A percentile compares a stretch with the other conserved stretches of the same genome.
phyloP scores from a whole-genome alignment of 805 yeast genomes.

The Zygoascus ofunaensis region DNA sequence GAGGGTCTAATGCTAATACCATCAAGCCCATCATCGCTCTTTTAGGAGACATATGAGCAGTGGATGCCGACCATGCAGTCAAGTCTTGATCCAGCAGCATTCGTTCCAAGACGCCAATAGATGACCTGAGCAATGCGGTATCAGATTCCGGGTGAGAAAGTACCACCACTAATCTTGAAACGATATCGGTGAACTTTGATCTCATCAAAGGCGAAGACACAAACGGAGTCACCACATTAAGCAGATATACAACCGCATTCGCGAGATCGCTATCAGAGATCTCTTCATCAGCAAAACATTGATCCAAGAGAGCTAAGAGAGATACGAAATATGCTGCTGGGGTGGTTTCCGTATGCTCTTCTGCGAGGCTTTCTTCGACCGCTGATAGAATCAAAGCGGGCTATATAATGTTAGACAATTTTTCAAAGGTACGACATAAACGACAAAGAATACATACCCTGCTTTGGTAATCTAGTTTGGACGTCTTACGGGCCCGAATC shows the following conservation, averaged over 20 bases:
- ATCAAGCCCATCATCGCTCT: slow-evolving; percentile 73
- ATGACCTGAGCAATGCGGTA: slow-evolving; percentile 73
- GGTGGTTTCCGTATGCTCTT: slow-evolving; percentile 47
- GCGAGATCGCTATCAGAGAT: slow-evolving; percentile 57
- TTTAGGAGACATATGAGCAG: slow-evolving; percentile 52
- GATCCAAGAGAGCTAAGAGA: slow-evolving; percentile 71
- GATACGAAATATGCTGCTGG: slow-evolving; percentile 83
- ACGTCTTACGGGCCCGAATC: slow-evolving; percentile 60
- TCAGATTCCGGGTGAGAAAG: slow-evolving; percentile 59
- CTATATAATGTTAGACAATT: slow-evolving; percentile 7
- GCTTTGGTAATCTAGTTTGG: slow-evolving; percentile 82
- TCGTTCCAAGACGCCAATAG: slow-evolving; percentile 78
- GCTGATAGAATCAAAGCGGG: slow-evolving; percentile 77
- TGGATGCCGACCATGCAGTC: slow-evolving; percentile 51
- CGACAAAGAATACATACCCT: slow-evolving; percentile 34
- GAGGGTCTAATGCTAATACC: slow-evolving; percentile 70
- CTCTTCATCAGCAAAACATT: slow-evolving; percentile 45
- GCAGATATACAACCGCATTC: slow-evolving; percentile 65
- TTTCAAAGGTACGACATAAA: neutral
- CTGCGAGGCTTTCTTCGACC: slow-evolving; percentile 78
- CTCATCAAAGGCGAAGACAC: slow-evolving; percentile 61
- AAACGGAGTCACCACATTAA: slow-evolving; percentile 70
- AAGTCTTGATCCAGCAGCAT: slow-evolving; percentile 72
- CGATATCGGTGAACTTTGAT: slow-evolving; percentile 66
- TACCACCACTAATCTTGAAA: slow-evolving; percentile 73